Evolutionary conservation across 2,329 filamentous ascomycete genomes (phyloP).

Genomic region (Phaeosphaeria sp.): DNA sequence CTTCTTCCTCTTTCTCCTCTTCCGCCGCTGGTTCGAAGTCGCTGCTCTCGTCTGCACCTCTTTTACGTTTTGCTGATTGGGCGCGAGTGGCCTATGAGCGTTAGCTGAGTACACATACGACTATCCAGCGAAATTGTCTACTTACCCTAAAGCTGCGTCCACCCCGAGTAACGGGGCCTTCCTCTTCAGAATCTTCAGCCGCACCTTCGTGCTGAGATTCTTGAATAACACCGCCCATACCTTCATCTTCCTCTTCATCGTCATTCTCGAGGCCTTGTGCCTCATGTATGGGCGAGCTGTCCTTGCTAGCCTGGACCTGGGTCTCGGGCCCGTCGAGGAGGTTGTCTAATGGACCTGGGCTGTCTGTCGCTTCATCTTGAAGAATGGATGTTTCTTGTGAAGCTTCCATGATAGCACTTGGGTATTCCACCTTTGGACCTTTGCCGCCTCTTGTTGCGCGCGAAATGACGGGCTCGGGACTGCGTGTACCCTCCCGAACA

Average conservation of each 20-base stretch:
- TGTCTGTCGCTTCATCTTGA: conserved; percentile 36
- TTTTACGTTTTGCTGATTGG: conserved; percentile 42
- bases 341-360: conserved; percentile 38
- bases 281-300: conserved; percentile 39
- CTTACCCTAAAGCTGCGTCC: conserved; percentile 48
- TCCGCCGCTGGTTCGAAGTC: conserved; percentile 68
- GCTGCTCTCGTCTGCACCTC: conserved; percentile 62
- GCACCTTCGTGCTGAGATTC: conserved; percentile 50
- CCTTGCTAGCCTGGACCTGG: conserved; percentile 45
- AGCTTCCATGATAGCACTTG: conserved; percentile 60
- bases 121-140: conserved; percentile 4
- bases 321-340: conserved; percentile 44
- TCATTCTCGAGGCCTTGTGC: conserved; percentile 40
- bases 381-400: conserved; percentile 57
- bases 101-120: conserved; percentile 13
- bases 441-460: conserved; percentile 54
- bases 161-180: conserved; percentile 60
- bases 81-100: conserved; percentile 31
- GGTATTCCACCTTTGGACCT: conserved; percentile 54
- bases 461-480: conserved; percentile 54
- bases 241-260: conserved; percentile 36
- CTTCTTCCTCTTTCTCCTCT: conserved; percentile 60
- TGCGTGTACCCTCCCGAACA: conserved; percentile 61
- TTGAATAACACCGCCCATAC: conserved; percentile 48
- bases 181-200: conserved; percentile 56